phyloP scores from a whole-genome alignment of 1,284 basidiomycete species.

The Lentinus polychrous region DNA sequence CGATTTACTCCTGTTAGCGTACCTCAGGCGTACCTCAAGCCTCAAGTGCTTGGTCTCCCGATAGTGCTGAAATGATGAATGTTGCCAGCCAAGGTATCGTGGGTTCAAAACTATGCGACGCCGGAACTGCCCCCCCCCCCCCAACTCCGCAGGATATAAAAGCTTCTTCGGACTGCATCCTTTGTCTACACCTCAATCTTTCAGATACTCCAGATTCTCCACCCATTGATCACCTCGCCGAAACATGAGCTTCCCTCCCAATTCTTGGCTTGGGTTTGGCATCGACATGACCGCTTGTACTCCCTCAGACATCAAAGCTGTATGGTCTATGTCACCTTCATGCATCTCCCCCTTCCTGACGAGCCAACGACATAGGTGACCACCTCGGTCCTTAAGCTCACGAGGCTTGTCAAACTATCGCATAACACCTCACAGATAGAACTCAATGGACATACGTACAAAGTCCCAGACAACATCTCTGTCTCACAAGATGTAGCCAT shows the following conservation, averaged over 20 bases:
- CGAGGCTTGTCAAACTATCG: not conserved
- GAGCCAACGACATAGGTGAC: not conserved
- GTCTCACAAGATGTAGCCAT: not conserved
- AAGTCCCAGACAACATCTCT: not conserved
- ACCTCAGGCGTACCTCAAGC: too few species aligned
- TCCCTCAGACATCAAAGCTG: not conserved
- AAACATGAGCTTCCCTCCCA: not conserved
- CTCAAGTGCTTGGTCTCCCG: too few species aligned
- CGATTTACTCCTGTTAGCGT: too few species aligned
- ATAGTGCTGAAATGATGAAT: too few species aligned
- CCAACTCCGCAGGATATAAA: too few species aligned
- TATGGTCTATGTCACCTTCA: not conserved
- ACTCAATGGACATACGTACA: not conserved
- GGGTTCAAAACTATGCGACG: too few species aligned
- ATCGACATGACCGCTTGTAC: not conserved
- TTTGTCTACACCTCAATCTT: not conserved
- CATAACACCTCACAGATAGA: not conserved
- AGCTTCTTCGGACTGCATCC: too few species aligned
- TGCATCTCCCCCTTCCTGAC: not conserved
- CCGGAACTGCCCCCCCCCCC: too few species aligned
- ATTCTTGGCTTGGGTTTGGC: not conserved
- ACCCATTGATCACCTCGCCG: not conserved
- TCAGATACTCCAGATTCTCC: not conserved
- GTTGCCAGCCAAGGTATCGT: too few species aligned
- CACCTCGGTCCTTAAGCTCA: not conserved